Evolutionary conservation across 2,329 filamentous ascomycete genomes (phyloP), one percentile per base, ranked within the genome.

Genomic region (Aureobasidium uvarum): DNA sequence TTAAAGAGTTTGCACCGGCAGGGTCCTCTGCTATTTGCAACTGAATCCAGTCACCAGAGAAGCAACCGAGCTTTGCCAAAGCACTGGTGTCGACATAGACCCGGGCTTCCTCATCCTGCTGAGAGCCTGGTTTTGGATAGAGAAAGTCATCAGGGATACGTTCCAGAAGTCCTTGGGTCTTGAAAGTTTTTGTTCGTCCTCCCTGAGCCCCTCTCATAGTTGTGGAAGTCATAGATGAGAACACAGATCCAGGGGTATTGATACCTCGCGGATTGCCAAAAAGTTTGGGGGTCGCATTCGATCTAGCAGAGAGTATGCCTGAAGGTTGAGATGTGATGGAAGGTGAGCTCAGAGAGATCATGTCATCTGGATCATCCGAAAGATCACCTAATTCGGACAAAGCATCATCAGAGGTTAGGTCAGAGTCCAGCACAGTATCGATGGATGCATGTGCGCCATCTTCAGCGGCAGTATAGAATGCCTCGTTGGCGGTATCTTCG

Each of bases 11-110:
- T 28, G 43, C 13, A 5, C 23, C 18, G 81, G 79, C 25, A 85
- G 89, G 89, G 73, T 92, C 91, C 69, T 90, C 84, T 0, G 90
- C 85, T 6, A 86, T 83, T 77, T 96, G 92, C 13, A 97, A 82
- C 25, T 89, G 88, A 13, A 96, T 92, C 95, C 95, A 99, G 74
- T 99, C 95, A 36, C 95, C 95, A 0, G 94, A 98, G 74, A 99
- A 99, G 76, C 94, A 98, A 18, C 94, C 93, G 63, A 99, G 89
- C 70, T 93, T 92, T 16, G 91, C 89, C 23, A 99, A 78, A 1
- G 91, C 91, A 66, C 86, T 88, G 8, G 96, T 89, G 71, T 97
- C 92, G 5, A 99, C 93, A 72, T 94, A 99, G 1, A 98, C 85
- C 55, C 95, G 87, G 1, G 91, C 88, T 70, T 89, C 86, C 71